Percentiles rank a stretch among this genome's conserved stretches.
These are phyloP conservation scores for Aegilops umbellulata DNA, from an alignment of 176 grass and related monocot species.

Conservation along the genomic window DNA sequence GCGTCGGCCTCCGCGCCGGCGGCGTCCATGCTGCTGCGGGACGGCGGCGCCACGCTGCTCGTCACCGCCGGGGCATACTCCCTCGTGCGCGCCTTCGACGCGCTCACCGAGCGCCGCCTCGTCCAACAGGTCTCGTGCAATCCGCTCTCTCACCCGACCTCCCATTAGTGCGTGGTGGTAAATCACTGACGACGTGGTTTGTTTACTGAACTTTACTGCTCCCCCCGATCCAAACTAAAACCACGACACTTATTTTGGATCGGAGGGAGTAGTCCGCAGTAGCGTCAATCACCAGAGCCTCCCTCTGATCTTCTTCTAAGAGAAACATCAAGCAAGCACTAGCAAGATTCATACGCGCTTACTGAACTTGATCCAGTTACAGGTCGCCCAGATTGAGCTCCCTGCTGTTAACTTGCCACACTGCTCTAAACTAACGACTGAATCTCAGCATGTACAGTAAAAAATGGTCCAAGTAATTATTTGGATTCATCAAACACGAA, in stretches of 20 bases:
- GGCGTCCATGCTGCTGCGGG: conserved; percentile 45
- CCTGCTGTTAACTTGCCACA: background rate
- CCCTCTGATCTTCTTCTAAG: too few relatives aligned
- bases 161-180: background rate
- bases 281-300: too few relatives aligned
- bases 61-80: conserved; percentile 65
- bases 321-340: too few relatives aligned
- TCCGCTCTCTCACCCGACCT: background rate
- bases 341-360: too few relatives aligned
- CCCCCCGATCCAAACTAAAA: too few relatives aligned
- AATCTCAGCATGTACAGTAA: background rate
- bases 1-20: conserved; percentile 34
- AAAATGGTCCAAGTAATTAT: background rate
- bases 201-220: too few relatives aligned
- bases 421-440: background rate
- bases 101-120: conserved; percentile 54
- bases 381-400: background rate
- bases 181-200: too few relatives aligned
- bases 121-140: conserved; percentile 58
- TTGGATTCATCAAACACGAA: background rate
- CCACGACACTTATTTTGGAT: too few relatives aligned
- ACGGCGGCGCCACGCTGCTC: conserved; percentile 43
- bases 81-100: conserved; percentile 68
- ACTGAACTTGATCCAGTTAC: background rate
- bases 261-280: too few relatives aligned